These are phyloP conservation scores for Dipteronia sinensis DNA, from an alignment of 345 rosid species.

Conservation along the genomic window DNA sequence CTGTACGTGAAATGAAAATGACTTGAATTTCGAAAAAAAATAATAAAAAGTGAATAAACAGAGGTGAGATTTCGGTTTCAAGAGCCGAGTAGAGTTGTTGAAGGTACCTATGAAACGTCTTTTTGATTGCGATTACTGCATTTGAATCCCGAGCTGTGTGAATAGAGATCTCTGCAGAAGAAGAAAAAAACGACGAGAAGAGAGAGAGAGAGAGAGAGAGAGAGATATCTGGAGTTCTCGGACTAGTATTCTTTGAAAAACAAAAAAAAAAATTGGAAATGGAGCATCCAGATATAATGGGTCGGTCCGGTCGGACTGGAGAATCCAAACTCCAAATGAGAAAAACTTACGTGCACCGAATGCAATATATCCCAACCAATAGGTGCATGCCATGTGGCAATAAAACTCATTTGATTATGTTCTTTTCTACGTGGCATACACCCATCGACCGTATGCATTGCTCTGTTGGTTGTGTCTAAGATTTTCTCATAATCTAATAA, in stretches of 20 bases:
- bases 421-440: too few relatives aligned
- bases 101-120: conserved; percentile 14
- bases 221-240: background rate
- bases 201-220: background rate
- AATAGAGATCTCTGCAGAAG: conserved; percentile 18
- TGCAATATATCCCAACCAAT: too few relatives aligned
- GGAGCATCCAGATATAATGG: conserved; percentile 1
- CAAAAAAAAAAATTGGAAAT: background rate
- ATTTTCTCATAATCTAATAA: too few relatives aligned
- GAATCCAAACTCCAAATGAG: background rate
- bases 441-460: too few relatives aligned
- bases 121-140: background rate
- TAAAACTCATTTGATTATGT: too few relatives aligned
- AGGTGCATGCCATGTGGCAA: too few relatives aligned
- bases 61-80: background rate
- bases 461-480: too few relatives aligned
- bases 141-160: conserved; percentile 9
- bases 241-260: background rate
- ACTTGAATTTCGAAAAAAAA: background rate
- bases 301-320: conserved; percentile 3
- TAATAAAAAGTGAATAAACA: background rate
- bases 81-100: background rate
- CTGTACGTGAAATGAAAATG: background rate
- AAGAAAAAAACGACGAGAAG: background rate
- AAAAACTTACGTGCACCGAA: too few relatives aligned